phyloP scores from a whole-genome alignment of 352 stramenopile genomes.

The Phytophthora pini region DNA sequence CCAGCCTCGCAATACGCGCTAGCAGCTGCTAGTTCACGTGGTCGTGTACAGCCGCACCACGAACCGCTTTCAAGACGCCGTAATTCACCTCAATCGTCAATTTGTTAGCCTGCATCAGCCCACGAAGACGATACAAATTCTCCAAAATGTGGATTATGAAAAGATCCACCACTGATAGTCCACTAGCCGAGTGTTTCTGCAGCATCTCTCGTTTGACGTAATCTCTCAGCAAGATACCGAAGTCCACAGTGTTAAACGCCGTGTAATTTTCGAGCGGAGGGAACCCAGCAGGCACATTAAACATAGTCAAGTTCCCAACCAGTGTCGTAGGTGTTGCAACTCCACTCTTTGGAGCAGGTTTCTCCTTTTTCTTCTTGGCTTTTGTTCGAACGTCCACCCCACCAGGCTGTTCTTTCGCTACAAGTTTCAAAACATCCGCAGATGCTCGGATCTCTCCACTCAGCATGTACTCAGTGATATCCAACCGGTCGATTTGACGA shows the following conservation, averaged over 20 bases:
- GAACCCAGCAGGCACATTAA: constrained; percentile 22
- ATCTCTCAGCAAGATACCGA: constrained; percentile 15
- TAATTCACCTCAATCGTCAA: constrained; percentile 33
- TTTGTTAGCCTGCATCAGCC: constrained; percentile 13
- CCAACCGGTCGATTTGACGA: constrained; percentile 24
- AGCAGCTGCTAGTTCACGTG: constrained; percentile 12
- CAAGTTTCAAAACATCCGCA: neutral
- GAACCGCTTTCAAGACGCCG: constrained; percentile 32
- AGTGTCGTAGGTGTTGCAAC: neutral
- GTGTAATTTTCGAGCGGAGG: constrained; percentile 20
- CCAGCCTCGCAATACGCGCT: constrained; percentile 25
- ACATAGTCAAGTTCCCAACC: constrained; percentile 35
- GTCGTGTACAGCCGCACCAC: constrained; percentile 4
- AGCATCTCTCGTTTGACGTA: constrained; percentile 13
- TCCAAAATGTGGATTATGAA: constrained; percentile 33
- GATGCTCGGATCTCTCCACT: constrained; percentile 27
- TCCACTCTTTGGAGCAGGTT: neutral
- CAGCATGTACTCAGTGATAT: constrained; percentile 33
- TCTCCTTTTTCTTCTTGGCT: constrained; percentile 25
- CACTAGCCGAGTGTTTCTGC: neutral
- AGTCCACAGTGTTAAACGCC: constrained; percentile 28
- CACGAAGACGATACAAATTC: constrained; percentile 26
- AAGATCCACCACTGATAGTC: constrained; percentile 29
- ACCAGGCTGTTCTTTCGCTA: constrained; percentile 9
- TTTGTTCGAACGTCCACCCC: neutral